Percentiles rank a stretch among this genome's conserved stretches.
Evolutionary conservation across 1,139 yeast genomes (phyloP).

Genomic region (Yamadazyma membranifaciens): DNA sequence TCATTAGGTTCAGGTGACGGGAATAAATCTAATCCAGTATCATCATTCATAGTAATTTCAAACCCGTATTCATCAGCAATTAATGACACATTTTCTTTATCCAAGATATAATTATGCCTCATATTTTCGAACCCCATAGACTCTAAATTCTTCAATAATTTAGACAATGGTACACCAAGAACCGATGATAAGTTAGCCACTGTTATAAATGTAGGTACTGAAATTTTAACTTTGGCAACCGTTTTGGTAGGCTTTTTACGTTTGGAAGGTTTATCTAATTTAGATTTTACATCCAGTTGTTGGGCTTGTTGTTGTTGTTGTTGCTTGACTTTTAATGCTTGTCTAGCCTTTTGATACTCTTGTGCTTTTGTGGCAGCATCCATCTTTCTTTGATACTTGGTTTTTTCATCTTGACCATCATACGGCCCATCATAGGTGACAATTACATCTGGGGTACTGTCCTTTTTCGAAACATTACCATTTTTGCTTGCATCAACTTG

Average conservation of each 20-base stretch:
- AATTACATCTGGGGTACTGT: background rate
- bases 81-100: constrained; percentile 79
- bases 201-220: constrained; percentile 71
- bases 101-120: constrained; percentile 76
- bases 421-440: background rate
- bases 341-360: constrained; percentile 16
- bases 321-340: constrained; percentile 16
- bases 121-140: constrained; percentile 75
- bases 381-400: constrained; percentile 1
- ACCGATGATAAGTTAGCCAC: constrained; percentile 76
- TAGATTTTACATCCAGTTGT: background rate
- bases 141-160: constrained; percentile 55
- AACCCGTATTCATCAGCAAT: constrained; percentile 89
- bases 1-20: constrained; percentile 33
- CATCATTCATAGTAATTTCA: constrained; percentile 59
- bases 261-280: background rate
- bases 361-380: constrained; percentile 2
- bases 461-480: background rate
- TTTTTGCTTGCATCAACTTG: background rate
- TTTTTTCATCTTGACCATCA: constrained; percentile 1
- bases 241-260: background rate
- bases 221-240: constrained; percentile 26
- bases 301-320: constrained; percentile 1
- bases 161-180: constrained; percentile 61
- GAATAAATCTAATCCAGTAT: constrained; percentile 62